These are phyloP conservation scores for Cutaneotrichosporon spelunceum DNA, from an alignment of 1,284 basidiomycete genomes.

Conservation along the genomic window DNA sequence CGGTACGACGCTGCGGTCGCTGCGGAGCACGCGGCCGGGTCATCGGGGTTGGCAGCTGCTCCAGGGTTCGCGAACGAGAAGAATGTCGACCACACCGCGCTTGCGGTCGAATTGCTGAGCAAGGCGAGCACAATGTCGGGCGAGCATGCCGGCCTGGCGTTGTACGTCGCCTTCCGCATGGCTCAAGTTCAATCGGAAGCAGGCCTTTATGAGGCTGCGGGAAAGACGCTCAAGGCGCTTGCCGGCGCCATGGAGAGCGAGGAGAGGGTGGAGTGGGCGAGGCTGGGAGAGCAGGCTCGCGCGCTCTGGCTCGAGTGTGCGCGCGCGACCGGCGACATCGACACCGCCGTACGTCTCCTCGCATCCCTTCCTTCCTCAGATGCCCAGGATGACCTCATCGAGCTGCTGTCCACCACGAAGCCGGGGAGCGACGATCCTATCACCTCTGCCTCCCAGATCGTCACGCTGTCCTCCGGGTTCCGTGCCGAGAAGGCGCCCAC, in stretches of 20 bases:
- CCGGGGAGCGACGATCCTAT: slow-evolving; percentile 60
- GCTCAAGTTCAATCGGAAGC: slow-evolving; percentile 66
- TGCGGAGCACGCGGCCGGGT: slow-evolving; percentile 52
- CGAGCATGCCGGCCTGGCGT: slow-evolving; percentile 67
- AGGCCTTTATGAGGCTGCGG: slow-evolving; percentile 72
- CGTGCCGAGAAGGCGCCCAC: slow-evolving; percentile 64
- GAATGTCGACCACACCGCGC: slow-evolving; percentile 77
- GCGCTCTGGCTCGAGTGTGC: slow-evolving; percentile 57
- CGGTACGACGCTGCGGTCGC: slow-evolving; percentile 63
- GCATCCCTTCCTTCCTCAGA: slow-evolving; percentile 58
- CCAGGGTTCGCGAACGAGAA: slow-evolving; percentile 71
- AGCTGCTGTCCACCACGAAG: slow-evolving; percentile 68
- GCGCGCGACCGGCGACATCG: slow-evolving; percentile 68
- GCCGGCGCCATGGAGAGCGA: not conserved
- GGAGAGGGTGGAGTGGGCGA: not conserved
- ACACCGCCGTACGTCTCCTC: slow-evolving; percentile 66
- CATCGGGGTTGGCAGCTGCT: slow-evolving; percentile 39
- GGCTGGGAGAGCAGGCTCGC: not conserved
- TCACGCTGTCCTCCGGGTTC: slow-evolving; percentile 65
- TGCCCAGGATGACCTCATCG: slow-evolving; percentile 58
- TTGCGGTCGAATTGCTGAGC: slow-evolving; percentile 82
- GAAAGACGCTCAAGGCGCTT: slow-evolving; percentile 74
- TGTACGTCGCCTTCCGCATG: slow-evolving; percentile 83
- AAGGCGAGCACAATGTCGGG: slow-evolving; percentile 79
- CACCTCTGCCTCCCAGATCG: slow-evolving; percentile 59